Percentiles rank a stretch among this genome's conserved stretches.
Conservation (phyloP, 305 asterid species). For the Plantago coronopus region DNA sequence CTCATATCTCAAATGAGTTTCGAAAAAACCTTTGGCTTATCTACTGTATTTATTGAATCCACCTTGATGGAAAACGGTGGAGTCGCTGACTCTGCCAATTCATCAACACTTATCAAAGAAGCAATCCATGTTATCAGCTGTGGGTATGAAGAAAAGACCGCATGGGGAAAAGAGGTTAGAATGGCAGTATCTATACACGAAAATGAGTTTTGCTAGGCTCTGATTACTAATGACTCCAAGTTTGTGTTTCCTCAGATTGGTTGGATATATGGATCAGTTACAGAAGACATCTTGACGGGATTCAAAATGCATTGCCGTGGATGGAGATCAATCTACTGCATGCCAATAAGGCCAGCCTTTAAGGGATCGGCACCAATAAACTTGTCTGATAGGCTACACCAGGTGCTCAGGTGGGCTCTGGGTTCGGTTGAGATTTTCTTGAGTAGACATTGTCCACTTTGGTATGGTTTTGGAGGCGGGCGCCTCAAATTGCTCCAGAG, state of each 20-base stretch:
- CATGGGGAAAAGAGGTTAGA: constrained; percentile 99
- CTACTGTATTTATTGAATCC: constrained; percentile 85
- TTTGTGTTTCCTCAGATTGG: constrained; percentile 55
- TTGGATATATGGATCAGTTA: constrained; percentile 94
- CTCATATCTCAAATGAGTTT: constrained; percentile 93
- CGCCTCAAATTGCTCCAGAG: constrained; percentile 87
- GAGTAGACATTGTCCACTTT: constrained; percentile 89
- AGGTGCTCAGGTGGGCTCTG: constrained; percentile 94
- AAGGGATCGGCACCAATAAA: constrained; percentile 97
- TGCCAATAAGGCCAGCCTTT: constrained; percentile 94
- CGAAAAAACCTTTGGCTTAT: constrained; percentile 88
- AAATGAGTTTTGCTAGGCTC: background rate
- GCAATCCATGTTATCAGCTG: constrained; percentile 96
- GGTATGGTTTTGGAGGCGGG: constrained; percentile 96
- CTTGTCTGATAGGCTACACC: constrained; percentile 95
- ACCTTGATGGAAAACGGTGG: constrained; percentile 95
- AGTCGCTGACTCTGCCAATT: constrained; percentile 66
- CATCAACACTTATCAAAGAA: constrained; percentile 78
- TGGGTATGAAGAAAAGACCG: constrained; percentile 95
- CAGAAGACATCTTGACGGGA: constrained; percentile 93
- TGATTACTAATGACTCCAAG: background rate
- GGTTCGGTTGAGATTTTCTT: constrained; percentile 93
- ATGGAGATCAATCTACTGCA: constrained; percentile 95
- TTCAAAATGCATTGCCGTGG: constrained; percentile 99
- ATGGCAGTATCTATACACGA: background rate